These are phyloP conservation scores for Actinomortierella wolfii DNA, from an alignment of 371 early-diverging fungal genomes.

Conservation along the genomic window DNA sequence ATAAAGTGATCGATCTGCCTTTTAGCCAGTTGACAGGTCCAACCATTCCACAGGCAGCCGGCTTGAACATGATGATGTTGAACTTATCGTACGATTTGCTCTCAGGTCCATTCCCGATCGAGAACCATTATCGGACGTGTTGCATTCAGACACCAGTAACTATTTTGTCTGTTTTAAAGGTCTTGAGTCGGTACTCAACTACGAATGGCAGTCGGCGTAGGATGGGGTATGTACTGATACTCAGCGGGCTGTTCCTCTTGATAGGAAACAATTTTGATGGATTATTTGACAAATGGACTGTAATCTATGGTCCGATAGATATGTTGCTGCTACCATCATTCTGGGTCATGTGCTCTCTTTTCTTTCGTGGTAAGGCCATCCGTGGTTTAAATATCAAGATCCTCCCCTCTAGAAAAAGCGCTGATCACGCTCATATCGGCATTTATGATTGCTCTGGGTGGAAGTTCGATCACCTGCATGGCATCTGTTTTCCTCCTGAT, in stretches of 20 bases:
- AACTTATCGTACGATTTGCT: slow-evolving; percentile 34
- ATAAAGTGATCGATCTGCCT: slow-evolving; percentile 26
- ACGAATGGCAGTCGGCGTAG: slow-evolving; percentile 22
- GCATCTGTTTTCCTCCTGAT: no score
- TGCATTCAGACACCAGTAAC: slow-evolving; percentile 33
- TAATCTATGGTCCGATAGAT: no score
- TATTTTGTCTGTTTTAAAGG: slow-evolving; percentile 35
- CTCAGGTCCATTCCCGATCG: slow-evolving; percentile 24
- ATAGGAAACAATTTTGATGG: slow-evolving; percentile 3
- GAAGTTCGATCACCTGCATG: no score
- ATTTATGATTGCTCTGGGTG: no score
- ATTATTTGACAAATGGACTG: no score
- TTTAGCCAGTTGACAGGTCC: slow-evolving; percentile 35
- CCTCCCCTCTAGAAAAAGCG: no score
- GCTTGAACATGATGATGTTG: slow-evolving; percentile 25
- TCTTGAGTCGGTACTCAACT: slow-evolving; percentile 23
- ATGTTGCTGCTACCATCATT: no score
- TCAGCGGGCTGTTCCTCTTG: slow-evolving; percentile 17
- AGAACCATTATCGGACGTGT: slow-evolving; percentile 24
- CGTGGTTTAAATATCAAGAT: no score
- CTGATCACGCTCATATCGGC: no score
- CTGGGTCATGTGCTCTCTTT: no score
- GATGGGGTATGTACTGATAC: slow-evolving; percentile 17
- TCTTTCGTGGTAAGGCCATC: no score
- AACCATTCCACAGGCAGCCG: slow-evolving; percentile 22